Evolutionary conservation across 2,329 filamentous ascomycete species (phyloP).

Genomic region (Colletotrichum sp.): DNA sequence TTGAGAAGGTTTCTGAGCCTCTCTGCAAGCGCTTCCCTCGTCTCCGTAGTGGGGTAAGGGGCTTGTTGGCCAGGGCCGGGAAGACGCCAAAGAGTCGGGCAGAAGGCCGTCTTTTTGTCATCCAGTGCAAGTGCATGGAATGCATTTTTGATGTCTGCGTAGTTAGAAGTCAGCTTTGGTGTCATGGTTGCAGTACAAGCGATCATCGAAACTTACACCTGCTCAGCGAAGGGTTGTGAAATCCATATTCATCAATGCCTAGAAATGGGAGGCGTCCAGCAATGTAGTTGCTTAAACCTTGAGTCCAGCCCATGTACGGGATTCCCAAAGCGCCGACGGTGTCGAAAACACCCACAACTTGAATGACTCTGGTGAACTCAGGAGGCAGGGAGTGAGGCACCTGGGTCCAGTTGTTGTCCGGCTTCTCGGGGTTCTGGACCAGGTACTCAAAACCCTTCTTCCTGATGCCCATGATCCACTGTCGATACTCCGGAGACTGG

Average conservation of each 20-base stretch:
- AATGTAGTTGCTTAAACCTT: fast-evolving
- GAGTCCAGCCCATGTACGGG: neutral
- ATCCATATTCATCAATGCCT: neutral
- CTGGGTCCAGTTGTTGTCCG: neutral
- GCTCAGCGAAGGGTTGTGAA: conserved; percentile 1
- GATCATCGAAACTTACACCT: too few relatives aligned
- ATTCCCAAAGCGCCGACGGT: conserved; percentile 18
- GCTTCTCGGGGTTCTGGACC: too few relatives aligned
- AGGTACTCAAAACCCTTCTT: too few relatives aligned
- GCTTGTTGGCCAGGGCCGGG: too few relatives aligned
- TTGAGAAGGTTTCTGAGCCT: too few relatives aligned
- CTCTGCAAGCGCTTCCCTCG: too few relatives aligned
- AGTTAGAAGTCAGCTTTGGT: too few relatives aligned
- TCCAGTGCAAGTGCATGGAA: too few relatives aligned
- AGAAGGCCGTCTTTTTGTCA: too few relatives aligned
- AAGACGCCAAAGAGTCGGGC: too few relatives aligned
- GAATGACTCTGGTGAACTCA: neutral
- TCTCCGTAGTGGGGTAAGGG: too few relatives aligned
- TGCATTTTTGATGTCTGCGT: neutral
- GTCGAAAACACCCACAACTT: conserved; percentile 15
- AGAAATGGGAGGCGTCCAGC: fast-evolving
- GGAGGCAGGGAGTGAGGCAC: neutral
- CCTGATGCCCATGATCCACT: neutral
- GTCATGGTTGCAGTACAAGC: too few relatives aligned
- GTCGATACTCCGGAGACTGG: neutral